phyloP scores from a whole-genome alignment of 2,329 filamentous ascomycete species.

The Penicillium palitans region DNA sequence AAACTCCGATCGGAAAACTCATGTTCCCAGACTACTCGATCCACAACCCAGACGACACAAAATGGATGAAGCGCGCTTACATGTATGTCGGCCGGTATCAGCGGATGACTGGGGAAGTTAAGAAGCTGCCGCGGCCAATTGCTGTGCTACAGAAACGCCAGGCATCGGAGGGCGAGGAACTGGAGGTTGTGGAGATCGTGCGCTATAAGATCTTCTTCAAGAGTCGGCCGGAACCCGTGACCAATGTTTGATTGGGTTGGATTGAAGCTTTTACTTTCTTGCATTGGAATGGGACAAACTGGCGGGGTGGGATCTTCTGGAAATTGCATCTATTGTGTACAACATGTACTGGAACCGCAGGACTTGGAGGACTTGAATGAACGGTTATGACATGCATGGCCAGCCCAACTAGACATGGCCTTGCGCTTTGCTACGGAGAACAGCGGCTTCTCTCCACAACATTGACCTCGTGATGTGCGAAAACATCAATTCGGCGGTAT shows the following conservation, averaged over 20 bases:
- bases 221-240: slow-evolving; percentile 80
- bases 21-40: slow-evolving; percentile 74
- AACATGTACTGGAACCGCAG: background rate
- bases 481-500: background rate
- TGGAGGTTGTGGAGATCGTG: slow-evolving; percentile 86
- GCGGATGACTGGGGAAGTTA: slow-evolving; percentile 83
- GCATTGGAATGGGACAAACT: background rate
- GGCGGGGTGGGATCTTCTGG: background rate
- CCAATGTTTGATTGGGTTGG: slow-evolving; percentile 36
- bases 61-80: slow-evolving; percentile 89
- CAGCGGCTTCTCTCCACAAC: background rate
- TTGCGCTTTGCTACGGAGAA: background rate
- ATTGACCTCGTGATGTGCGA: background rate
- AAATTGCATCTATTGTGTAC: background rate
- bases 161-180: slow-evolving; percentile 38
- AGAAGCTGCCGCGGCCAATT: slow-evolving; percentile 75
- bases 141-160: slow-evolving; percentile 69
- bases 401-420: background rate
- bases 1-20: slow-evolving; percentile 67
- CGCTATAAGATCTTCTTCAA: slow-evolving; percentile 86
- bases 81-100: slow-evolving; percentile 88
- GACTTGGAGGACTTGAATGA: background rate
- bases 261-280: background rate
- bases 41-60: slow-evolving; percentile 55
- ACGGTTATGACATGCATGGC: background rate